Percentiles rank a stretch among this genome's conserved stretches.
phyloP scores from a whole-genome alignment of 805 yeast genomes.

The Ogataea ramenticola region DNA sequence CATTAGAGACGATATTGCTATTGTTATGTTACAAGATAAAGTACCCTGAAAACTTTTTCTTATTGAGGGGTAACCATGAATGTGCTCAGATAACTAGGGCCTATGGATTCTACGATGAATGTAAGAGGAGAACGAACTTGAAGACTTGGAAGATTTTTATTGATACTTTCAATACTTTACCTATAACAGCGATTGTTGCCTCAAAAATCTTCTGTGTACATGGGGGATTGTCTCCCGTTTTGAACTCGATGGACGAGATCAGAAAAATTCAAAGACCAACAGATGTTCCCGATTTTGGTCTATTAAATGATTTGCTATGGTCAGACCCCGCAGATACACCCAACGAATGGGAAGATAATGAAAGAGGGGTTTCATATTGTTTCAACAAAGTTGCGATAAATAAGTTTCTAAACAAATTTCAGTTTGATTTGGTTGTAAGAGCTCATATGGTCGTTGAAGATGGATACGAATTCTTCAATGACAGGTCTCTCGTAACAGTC shows the following conservation, averaged over 20 bases:
- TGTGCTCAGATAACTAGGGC: slow-evolving; percentile 95
- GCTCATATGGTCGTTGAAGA: slow-evolving; percentile 88
- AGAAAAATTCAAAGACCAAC: slow-evolving; percentile 73
- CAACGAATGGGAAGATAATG: slow-evolving; percentile 85
- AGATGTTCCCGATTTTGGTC: slow-evolving; percentile 79
- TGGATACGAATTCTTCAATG: slow-evolving; percentile 72
- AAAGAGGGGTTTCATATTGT: slow-evolving; percentile 77
- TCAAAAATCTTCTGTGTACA: slow-evolving; percentile 91
- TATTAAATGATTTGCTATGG: slow-evolving; percentile 74
- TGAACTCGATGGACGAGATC: slow-evolving; percentile 68
- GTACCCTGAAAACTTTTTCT: slow-evolving; percentile 92
- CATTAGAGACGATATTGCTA: slow-evolving; percentile 83
- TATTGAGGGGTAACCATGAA: slow-evolving; percentile 94
- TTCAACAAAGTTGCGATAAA: slow-evolving; percentile 74
- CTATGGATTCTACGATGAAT: slow-evolving; percentile 96
- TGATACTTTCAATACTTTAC: slow-evolving; percentile 92
- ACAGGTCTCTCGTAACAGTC: slow-evolving; percentile 63
- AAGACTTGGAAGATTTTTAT: slow-evolving; percentile 92
- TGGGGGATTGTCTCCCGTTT: slow-evolving; percentile 75
- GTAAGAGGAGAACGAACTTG: slow-evolving; percentile 86
- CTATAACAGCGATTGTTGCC: slow-evolving; percentile 93
- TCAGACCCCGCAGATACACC: slow-evolving; percentile 79
- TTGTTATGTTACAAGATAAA: slow-evolving; percentile 90
- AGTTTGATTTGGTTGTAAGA: slow-evolving; percentile 74
- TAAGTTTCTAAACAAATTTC: slow-evolving; percentile 65